Evolutionary conservation across 2,329 filamentous ascomycete species (phyloP), one percentile per base, ranked within the genome.

Genomic region (Penicillium griseofulvum): DNA sequence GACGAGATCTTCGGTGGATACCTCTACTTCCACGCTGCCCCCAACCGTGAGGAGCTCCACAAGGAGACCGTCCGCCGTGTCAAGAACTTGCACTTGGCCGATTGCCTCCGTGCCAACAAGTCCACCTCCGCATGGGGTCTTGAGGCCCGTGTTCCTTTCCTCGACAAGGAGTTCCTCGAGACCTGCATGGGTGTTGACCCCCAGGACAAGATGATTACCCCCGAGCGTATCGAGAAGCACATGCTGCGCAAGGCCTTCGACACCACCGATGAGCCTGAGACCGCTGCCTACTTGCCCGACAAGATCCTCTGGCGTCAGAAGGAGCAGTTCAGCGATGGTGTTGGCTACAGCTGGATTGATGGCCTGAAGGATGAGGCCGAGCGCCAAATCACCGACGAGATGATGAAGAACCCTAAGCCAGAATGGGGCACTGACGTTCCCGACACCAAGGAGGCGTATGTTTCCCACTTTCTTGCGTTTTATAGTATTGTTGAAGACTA

Each of bases 1-100:
- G 94, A 99, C 75, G 94, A 99, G 79, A 97, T 97, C 73, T 97
- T 97, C 66, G 94, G 94, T 60, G 94, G 94, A 50, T 99, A 99
- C 77, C 86, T 99, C 19, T 99, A 99, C 83, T 99, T 99, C 86
- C 91, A 96, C 76, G 89, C 88, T 58, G 94, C 94, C 2, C 94
- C 94, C 22, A 83, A 91, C 81, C 93, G 89, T 80, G 85, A 89
- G 68, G 88, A 86, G n/a, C 95, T 99, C 82, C 94, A 99, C 80
- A 86, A 89, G 72, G 94, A 99, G 81, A 96, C 91, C 24, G 88
- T 99, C 47, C 87, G 90, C 65, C 87, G 94, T 62, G 89, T 99
- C 68, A 95, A 97, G 85, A 93, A 97, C 85, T 81, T 99, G 64
- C 94, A 99, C 72, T 79, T 96, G 62, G 86, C 92, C n/a, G 94